Evolutionary conservation across 352 stramenopile genomes (phyloP).

Genomic region (Pythium periplocum): DNA sequence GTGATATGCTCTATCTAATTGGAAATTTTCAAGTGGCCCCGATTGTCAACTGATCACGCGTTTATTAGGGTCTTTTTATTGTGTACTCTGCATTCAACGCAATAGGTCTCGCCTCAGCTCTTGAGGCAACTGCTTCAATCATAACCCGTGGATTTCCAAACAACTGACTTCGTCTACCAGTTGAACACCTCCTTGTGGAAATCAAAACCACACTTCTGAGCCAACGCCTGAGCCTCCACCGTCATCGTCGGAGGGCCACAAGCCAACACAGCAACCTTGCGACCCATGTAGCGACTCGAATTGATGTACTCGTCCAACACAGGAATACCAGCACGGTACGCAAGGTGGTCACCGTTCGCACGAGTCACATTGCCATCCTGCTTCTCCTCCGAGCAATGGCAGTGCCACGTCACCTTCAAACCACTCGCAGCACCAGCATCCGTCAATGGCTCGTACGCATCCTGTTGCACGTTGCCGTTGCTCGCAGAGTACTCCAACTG

Average conservation of each 20-base stretch:
- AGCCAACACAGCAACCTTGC: conserved; percentile 61
- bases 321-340: conserved; percentile 43
- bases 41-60: too few species aligned
- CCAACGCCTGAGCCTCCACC: conserved; percentile 55
- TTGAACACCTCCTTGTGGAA: conserved; percentile 86
- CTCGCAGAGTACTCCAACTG: conserved; percentile 21
- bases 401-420: conserved; percentile 50
- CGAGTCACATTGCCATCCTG: conserved; percentile 37
- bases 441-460: conserved; percentile 34
- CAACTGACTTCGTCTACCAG: conserved; percentile 26
- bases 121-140: too few species aligned
- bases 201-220: conserved; percentile 60
- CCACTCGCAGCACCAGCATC: conserved; percentile 5
- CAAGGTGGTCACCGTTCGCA: conserved; percentile 46
- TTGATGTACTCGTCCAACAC: conserved; percentile 73
- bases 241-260: conserved; percentile 73
- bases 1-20: too few species aligned
- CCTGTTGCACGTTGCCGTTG: conserved; percentile 22
- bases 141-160: too few species aligned
- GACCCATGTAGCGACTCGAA: conserved; percentile 49
- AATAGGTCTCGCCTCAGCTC: too few species aligned
- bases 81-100: too few species aligned
- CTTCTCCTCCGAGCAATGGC: conserved; percentile 55
- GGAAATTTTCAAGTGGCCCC: too few species aligned
- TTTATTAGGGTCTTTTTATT: too few species aligned